Conservation (phyloP, 2,329 filamentous ascomycete genomes). For the Rhynchosporium secalis region DNA sequence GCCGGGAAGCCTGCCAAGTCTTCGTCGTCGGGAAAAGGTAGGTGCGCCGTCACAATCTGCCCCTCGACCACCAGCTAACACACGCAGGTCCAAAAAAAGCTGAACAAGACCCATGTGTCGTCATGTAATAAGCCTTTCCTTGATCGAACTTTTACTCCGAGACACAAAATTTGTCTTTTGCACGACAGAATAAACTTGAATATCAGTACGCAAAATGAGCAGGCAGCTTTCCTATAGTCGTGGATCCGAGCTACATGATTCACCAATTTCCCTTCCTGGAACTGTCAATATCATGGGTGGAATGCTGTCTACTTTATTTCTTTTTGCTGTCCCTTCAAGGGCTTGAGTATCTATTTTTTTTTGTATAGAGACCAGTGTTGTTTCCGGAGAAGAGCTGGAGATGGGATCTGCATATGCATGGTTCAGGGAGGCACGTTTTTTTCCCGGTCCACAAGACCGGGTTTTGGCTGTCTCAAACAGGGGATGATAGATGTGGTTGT, state of each 20-base stretch:
- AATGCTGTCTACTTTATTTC: slow-evolving; percentile 24
- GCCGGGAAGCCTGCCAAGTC: slow-evolving; percentile 33
- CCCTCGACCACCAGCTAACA: slow-evolving; percentile 11
- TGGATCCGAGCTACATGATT: slow-evolving; percentile 46
- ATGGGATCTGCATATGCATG: slow-evolving; percentile 21
- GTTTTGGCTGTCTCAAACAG: slow-evolving; percentile 34
- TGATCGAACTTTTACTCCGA: background rate
- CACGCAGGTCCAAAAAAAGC: slow-evolving; percentile 36
- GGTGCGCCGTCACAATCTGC: slow-evolving; percentile 9
- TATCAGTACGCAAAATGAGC: slow-evolving; percentile 16
- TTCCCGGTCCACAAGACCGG: slow-evolving; percentile 42
- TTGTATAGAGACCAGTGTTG: slow-evolving; percentile 12
- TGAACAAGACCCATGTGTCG: slow-evolving; percentile 29
- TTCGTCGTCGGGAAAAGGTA: slow-evolving; percentile 37
- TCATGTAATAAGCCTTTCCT: slow-evolving; percentile 30
- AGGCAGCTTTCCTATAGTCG: slow-evolving; percentile 32
- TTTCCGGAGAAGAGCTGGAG: slow-evolving; percentile 19
- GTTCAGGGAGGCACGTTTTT: slow-evolving; percentile 46
- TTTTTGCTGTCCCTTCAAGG: slow-evolving; percentile 13
- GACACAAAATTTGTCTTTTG: slow-evolving; percentile 10
- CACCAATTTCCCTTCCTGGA: slow-evolving; percentile 40
- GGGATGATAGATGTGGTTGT: slow-evolving; percentile 22
- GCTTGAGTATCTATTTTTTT: slow-evolving; percentile 30
- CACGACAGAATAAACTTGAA: slow-evolving; percentile 12
- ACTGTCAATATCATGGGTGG: slow-evolving; percentile 26